Percentiles rank a stretch among this genome's conserved stretches.
phyloP scores from a whole-genome alignment of 208 protist genomes.

The Zelonia costaricensis region DNA sequence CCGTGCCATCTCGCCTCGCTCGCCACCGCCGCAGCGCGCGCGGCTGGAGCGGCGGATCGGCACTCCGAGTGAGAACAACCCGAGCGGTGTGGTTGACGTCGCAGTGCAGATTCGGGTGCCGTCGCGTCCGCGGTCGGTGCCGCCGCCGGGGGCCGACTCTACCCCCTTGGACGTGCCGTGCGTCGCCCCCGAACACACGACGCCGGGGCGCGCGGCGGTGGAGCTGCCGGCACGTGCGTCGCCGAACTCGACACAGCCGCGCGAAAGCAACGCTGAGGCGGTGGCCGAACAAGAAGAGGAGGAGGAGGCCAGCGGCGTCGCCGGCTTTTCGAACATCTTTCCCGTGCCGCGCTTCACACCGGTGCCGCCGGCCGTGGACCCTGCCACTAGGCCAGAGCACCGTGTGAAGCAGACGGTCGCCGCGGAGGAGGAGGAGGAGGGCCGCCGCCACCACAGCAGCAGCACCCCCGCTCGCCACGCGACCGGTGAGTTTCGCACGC shows the following conservation, averaged over 20 bases:
- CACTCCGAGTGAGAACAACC: background rate
- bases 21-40: conserved; percentile 10
- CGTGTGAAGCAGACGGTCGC: background rate
- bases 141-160: too few relatives aligned
- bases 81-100: too few relatives aligned
- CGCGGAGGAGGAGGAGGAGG: background rate
- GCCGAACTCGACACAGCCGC: background rate
- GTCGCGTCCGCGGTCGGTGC: too few relatives aligned
- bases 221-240: background rate
- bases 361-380: background rate
- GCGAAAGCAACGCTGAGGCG: background rate
- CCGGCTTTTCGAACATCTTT: conserved; percentile 25
- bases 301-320: conserved; percentile 2
- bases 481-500: conserved; percentile 39
- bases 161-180: too few relatives aligned
- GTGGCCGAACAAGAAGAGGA: background rate
- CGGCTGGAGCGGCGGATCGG: background rate
- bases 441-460: background rate
- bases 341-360: conserved; percentile 29
- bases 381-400: background rate
- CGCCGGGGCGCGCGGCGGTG: background rate
- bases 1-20: conserved; percentile 15
- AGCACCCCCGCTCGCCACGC: conserved; percentile 19
- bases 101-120: conserved; percentile 13
- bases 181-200: too few relatives aligned